phyloP scores from a whole-genome alignment of 257 asterid genomes.

The Coffea eugenioides region DNA sequence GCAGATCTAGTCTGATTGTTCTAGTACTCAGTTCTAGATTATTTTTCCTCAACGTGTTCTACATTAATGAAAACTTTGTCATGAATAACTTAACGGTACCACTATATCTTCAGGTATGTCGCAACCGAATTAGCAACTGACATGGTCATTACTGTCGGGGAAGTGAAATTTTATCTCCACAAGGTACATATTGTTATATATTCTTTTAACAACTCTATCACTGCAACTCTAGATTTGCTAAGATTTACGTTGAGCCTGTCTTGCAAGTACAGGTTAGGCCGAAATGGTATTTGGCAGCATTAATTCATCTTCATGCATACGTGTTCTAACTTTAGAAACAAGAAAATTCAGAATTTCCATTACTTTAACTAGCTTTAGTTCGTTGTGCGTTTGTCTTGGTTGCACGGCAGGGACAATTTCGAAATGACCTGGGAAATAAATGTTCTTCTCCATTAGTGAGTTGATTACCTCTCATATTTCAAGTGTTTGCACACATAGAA shows the following conservation, averaged over 20 bases:
- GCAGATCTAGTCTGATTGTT: neutral
- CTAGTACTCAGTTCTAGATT: neutral
- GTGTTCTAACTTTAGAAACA: neutral
- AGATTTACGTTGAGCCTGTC: neutral
- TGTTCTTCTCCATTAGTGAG: neutral
- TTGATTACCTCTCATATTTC: neutral
- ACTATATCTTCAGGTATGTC: conserved; percentile 41
- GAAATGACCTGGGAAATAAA: too few relatives aligned
- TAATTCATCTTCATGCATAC: neutral
- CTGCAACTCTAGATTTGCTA: neutral
- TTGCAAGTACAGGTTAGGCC: neutral
- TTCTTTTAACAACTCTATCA: neutral
- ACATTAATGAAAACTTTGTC: neutral
- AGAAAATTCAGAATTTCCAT: neutral
- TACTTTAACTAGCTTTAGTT: neutral
- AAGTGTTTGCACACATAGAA: neutral
- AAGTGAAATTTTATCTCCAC: conserved; percentile 48
- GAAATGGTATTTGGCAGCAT: neutral
- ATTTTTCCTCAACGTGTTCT: neutral
- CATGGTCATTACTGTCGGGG: conserved; percentile 40
- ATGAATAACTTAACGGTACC: neutral
- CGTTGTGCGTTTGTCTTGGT: neutral
- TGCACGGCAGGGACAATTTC: neutral
- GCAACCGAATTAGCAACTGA: conserved; percentile 49
- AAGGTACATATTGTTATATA: conserved; percentile 31